Base-by-base conservation (phyloP, 805 yeast species). In the Barnettozyma sucrosica region DNA sequence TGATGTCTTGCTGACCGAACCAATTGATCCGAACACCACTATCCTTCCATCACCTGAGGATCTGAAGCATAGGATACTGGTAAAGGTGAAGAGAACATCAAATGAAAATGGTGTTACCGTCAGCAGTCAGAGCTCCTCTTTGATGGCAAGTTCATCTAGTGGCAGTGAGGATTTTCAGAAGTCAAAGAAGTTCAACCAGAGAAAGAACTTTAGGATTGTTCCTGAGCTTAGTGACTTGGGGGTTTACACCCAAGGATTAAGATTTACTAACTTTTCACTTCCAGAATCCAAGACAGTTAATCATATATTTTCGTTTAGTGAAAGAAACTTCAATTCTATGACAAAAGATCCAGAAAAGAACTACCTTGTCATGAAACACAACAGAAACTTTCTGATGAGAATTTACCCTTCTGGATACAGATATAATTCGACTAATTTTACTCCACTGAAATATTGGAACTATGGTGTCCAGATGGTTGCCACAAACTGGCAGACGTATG, bases 391-490 rank as follows among this genome's bases (percentile, higher is more conserved):
- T 58, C 61, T 92, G 45, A 82, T 88, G 84, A 72, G 99, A 44
- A 78, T 89, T 0, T 93, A 93, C 60, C 99, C 99, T 0, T 82
- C 95, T 1, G 81, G 81, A 7, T 76, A 81, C 48, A 68, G 97
- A 36, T 74, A 86, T 52, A 82, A 73, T 45, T 89, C 97, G 1
- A 74, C 86, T 3, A 93, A 93, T 59, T 90, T 88, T 60, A 76
- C 76, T 39, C 98, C 99, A 0, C 65, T 87, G 2, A 64, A 65
- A 1, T 89, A 79, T 59, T 93, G 99, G 99, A 72, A 73, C 43
- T 69, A 76, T 41, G 99, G 99, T 1, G 83, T 77, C 10, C 99
- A 93, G 61, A 79, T 93, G 89, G 98, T 87, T 5, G 98, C 99
- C 0, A 83, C 96, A 0, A 93, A 92, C 61, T 92, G 97, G 97